Percentiles rank a stretch among this genome's conserved stretches.
phyloP scores from a whole-genome alignment of 805 yeast genomes.

The Wickerhamiella dianesei region DNA sequence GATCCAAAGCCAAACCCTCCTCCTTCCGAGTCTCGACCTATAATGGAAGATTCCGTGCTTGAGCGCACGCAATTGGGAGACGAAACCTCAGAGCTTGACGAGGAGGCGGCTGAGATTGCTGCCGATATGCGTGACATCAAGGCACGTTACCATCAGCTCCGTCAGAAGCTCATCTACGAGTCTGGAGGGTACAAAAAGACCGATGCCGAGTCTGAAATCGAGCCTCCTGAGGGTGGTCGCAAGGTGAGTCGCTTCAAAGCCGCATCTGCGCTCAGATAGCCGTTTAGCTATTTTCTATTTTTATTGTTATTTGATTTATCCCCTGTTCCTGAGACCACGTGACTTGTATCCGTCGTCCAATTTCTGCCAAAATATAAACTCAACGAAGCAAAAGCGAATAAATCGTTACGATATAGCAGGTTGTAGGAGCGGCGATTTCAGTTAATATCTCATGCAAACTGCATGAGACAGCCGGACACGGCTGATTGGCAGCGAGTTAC shows the following conservation, averaged over 20 bases:
- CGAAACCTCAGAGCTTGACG: conserved; percentile 2
- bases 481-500: not conserved
- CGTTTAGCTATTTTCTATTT: not conserved
- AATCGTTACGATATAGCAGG: no score
- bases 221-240: conserved; percentile 48
- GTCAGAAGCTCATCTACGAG: conserved; percentile 36
- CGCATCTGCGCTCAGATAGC: conserved; percentile 23
- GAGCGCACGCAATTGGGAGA: conserved; percentile 4
- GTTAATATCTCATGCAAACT: no score
- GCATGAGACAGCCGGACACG: no score
- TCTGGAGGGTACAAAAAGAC: conserved; percentile 37
- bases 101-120: conserved; percentile 4
- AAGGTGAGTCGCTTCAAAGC: conserved; percentile 58
- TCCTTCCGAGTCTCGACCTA: conserved; percentile 2
- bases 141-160: conserved; percentile 41
- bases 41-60: conserved; percentile 5
- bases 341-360: no score
- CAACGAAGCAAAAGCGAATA: no score
- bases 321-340: no score
- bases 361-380: no score
- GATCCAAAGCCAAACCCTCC: not conserved
- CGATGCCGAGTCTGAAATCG: conserved; percentile 42
- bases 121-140: conserved; percentile 22
- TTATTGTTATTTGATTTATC: no score
- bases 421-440: no score